Evolutionary conservation across 306 rosid species (phyloP), one percentile per base, ranked within the genome.

Genomic region (Glycine soja): DNA sequence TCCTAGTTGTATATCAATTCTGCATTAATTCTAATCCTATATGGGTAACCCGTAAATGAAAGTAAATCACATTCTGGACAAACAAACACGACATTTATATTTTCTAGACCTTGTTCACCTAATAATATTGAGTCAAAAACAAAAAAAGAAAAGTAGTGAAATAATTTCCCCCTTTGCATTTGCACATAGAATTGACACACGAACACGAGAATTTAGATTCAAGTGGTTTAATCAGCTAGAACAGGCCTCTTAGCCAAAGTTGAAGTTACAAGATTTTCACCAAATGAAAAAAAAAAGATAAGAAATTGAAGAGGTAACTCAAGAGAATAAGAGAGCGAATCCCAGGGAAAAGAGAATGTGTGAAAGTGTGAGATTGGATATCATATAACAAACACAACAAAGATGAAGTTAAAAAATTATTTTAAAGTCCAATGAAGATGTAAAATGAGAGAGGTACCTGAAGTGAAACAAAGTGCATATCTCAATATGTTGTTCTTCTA

Each of bases 381-480:
- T 32, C 13, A 68, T 24, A 24, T 24, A 24, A 24, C 24, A 19
- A 19, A 19, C 13, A 68, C 5, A 46, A 50, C 19, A 54, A 68
- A 32, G 13, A 51, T 46, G 42, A 7, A 72, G 80, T 11, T 11
- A 61, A 74, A 75, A n/a, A 74, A n/a, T n/a, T n/a, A 70, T 16
- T 13, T 16, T 38, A 64, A 76, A 59, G 67, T 72, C 59, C 68
- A 83, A 76, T 51, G 72, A 76, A 64, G 66, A 72, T 63, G 79
- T 51, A 53, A 45, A 67, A 77, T 59, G 47, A 40, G 81, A 69
- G 81, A 70, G 85, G 84, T 84, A 90, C 96, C 97, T 86, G 76
- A 59, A 64, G 86, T 63, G 85, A 68, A 71, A 72, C 83, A 74
- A 85, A 86, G 76, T 62, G 90, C 86, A 90, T 97, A 93, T 93